phyloP scores from a whole-genome alignment of 2,329 filamentous ascomycete genomes.

The Hirsutella rhossiliensis region DNA sequence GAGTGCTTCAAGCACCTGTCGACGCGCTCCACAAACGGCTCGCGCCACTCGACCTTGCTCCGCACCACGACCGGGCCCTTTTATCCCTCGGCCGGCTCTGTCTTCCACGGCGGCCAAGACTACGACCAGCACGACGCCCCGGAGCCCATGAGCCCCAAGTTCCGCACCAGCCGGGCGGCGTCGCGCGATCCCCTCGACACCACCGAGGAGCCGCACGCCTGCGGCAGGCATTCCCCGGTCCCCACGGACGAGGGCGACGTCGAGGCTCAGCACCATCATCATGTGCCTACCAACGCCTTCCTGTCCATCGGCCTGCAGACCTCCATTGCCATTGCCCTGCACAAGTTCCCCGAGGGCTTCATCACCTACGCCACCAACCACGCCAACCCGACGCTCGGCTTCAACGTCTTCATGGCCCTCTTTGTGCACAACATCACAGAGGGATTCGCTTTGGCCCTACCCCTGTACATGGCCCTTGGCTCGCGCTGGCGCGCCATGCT shows the following conservation, averaged over 20 bases:
- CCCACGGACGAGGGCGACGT: conserved; percentile 25
- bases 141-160: conserved; percentile 19
- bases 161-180: conserved; percentile 24
- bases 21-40: conserved; percentile 21
- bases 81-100: conserved; percentile 12
- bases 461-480: conserved; percentile 80
- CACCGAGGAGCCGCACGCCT: conserved; percentile 8
- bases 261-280: conserved; percentile 67
- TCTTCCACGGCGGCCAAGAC: conserved; percentile 13
- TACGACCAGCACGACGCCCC: conserved; percentile 13
- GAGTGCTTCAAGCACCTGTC: conserved; percentile 50
- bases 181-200: conserved; percentile 24
- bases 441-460: conserved; percentile 87
- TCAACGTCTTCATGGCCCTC: conserved; percentile 87
- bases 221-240: no score
- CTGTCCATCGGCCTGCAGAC: conserved; percentile 93
- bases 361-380: conserved; percentile 97
- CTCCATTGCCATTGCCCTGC: conserved; percentile 84
- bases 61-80: conserved; percentile 29
- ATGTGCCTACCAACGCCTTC: conserved; percentile 89
- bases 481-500: conserved; percentile 72
- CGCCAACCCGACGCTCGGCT: conserved; percentile 75
- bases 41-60: conserved; percentile 24
- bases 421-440: conserved; percentile 98
- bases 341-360: conserved; percentile 83